These are phyloP conservation scores for Chytridiales sp. DNA, from an alignment of 371 early-diverging fungal genomes.

Conservation along the genomic window DNA sequence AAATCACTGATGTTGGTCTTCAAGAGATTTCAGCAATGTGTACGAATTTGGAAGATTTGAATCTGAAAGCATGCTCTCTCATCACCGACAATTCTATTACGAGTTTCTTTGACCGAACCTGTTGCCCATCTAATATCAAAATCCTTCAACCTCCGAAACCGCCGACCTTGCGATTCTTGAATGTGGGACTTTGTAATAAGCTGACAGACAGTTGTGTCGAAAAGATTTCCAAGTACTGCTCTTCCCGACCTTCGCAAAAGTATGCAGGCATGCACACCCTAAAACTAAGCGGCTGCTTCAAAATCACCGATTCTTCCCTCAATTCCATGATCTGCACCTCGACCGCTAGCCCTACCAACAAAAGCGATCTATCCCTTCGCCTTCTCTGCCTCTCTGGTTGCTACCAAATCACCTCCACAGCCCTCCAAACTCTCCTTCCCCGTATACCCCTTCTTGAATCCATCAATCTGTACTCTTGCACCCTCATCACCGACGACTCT, in stretches of 20 bases:
- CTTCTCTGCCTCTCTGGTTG: constrained; percentile 33
- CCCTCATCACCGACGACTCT: constrained; percentile 18
- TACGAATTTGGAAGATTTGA: constrained; percentile 10
- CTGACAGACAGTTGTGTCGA: constrained; percentile 17
- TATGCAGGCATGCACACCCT: constrained; percentile 24
- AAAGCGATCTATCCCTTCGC: constrained; percentile 11
- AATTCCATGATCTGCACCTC: background rate
- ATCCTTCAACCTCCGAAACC: too few species aligned
- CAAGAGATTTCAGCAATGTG: constrained; percentile 9
- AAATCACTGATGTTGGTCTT: constrained; percentile 21
- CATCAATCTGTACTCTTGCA: constrained; percentile 29
- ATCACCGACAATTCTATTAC: constrained; percentile 17
- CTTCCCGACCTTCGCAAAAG: too few species aligned
- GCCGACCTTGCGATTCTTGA: constrained; percentile 14
- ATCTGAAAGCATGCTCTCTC: constrained; percentile 20
- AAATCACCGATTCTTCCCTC: constrained; percentile 24
- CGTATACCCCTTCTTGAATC: constrained; percentile 17
- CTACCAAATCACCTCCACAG: constrained; percentile 11
- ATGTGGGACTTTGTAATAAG: constrained; percentile 24
- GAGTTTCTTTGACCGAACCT: background rate
- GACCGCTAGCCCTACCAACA: background rate
- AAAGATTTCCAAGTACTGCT: background rate
- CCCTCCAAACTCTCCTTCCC: constrained; percentile 7
- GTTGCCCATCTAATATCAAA: too few species aligned
- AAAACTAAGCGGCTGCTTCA: constrained; percentile 28